These are phyloP conservation scores for Aspergillus conjunctus DNA, from an alignment of 495 filamentous ascomycete genomes.

Conservation along the genomic window DNA sequence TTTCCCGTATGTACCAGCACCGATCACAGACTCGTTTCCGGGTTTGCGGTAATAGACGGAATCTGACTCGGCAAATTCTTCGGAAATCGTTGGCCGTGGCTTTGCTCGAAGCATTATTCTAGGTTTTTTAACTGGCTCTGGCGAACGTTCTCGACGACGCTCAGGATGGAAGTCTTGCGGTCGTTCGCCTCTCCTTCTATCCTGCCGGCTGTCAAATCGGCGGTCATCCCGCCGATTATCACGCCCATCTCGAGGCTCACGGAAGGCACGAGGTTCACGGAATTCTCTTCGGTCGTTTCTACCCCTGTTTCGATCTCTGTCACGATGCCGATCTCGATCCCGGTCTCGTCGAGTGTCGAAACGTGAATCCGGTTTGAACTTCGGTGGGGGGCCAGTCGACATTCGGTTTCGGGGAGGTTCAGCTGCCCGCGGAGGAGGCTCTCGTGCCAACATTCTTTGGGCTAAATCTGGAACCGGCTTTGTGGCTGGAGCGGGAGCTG, in stretches of 20 bases:
- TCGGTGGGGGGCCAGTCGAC: slow-evolving; percentile 42
- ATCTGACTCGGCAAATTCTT: slow-evolving; percentile 73
- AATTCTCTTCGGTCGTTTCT: slow-evolving; percentile 40
- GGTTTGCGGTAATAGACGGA: slow-evolving; percentile 92
- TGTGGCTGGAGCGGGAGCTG: slow-evolving; percentile 54
- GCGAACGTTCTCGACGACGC: slow-evolving; percentile 42
- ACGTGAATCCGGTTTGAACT: slow-evolving; percentile 47
- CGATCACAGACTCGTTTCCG: slow-evolving; percentile 91
- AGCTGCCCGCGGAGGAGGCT: slow-evolving; percentile 43
- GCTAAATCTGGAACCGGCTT: slow-evolving; percentile 71
- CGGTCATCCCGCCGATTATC: slow-evolving; percentile 50
- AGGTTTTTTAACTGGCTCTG: slow-evolving; percentile 61
- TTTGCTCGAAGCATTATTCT: slow-evolving; percentile 72
- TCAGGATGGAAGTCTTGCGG: slow-evolving; percentile 43
- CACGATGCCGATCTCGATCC: slow-evolving; percentile 47
- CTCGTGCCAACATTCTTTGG: slow-evolving; percentile 65
- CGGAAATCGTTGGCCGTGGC: slow-evolving; percentile 65
- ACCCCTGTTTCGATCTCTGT: slow-evolving; percentile 45
- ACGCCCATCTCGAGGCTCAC: slow-evolving; percentile 51
- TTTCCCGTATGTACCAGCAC: slow-evolving; percentile 93
- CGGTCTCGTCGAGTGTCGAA: slow-evolving; percentile 41
- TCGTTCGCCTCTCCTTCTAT: slow-evolving; percentile 39
- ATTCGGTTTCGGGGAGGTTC: slow-evolving; percentile 44
- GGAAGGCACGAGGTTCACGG: slow-evolving; percentile 52
- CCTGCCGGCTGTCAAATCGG: slow-evolving; percentile 42